Evolutionary conservation across 495 filamentous ascomycete genomes (phyloP).

Genomic region (Hyphodiscus hymeniophilus): DNA sequence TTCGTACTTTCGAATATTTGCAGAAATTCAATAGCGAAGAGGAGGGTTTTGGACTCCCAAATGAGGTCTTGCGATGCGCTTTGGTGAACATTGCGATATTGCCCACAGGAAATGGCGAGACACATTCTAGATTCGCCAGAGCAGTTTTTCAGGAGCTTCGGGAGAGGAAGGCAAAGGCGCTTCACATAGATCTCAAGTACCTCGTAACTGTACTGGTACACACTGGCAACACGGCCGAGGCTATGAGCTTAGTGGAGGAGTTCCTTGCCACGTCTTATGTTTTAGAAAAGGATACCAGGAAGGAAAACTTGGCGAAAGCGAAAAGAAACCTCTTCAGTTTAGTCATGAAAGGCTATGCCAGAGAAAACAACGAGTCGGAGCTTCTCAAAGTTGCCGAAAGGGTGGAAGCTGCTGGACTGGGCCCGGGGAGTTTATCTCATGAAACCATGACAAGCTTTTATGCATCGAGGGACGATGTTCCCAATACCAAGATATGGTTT

Average conservation of each 20-base stretch:
- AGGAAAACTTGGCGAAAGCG: background rate
- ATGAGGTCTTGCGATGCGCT: constrained; percentile 42
- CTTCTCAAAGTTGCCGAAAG: constrained; percentile 34
- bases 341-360: constrained; percentile 58
- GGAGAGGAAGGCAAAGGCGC: background rate
- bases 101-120: constrained; percentile 30
- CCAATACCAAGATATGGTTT: constrained; percentile 56
- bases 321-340: constrained; percentile 42
- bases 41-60: constrained; percentile 33
- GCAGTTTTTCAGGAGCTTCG: constrained; percentile 34
- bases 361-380: constrained; percentile 49
- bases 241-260: constrained; percentile 39
- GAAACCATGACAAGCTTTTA: constrained; percentile 44
- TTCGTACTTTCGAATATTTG: constrained; percentile 52
- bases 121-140: constrained; percentile 47
- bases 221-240: constrained; percentile 52
- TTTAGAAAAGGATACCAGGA: background rate
- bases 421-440: constrained; percentile 32
- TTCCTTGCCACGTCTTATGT: background rate
- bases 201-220: constrained; percentile 48
- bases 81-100: constrained; percentile 28
- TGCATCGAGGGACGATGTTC: constrained; percentile 38
- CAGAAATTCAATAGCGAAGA: constrained; percentile 21
- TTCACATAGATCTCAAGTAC: constrained; percentile 31
- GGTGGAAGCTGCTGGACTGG: constrained; percentile 25